Conservation (phyloP, 1,284 basidiomycete genomes). For the Rhodotorula sp. region DNA sequence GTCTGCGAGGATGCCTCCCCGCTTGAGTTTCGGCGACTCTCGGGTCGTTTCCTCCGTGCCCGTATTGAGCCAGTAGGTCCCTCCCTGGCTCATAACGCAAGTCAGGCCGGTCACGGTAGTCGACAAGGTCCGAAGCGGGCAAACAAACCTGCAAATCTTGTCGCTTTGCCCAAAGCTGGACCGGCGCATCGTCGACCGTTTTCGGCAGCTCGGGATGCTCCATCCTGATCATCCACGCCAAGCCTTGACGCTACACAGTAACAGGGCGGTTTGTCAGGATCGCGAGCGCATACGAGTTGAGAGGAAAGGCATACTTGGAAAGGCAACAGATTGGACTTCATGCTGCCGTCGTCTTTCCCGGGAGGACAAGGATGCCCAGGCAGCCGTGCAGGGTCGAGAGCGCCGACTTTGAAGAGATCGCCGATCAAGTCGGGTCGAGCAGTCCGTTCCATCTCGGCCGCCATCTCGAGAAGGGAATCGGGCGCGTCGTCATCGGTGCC, state of each 20-base stretch:
- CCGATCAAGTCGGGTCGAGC: slow-evolving; percentile 27
- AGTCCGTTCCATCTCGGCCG: slow-evolving; percentile 21
- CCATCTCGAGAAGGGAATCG: background rate
- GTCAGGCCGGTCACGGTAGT: slow-evolving; percentile 47
- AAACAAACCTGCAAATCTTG: slow-evolving; percentile 56
- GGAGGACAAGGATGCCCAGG: slow-evolving; percentile 34
- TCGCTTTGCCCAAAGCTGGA: slow-evolving; percentile 81
- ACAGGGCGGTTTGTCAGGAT: no score
- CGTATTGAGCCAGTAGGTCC: slow-evolving; percentile 54
- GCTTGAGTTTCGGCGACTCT: slow-evolving; percentile 62
- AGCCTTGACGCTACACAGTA: slow-evolving; percentile 26
- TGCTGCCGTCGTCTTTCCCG: slow-evolving; percentile 33
- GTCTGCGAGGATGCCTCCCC: slow-evolving; percentile 81
- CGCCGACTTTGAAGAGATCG: slow-evolving; percentile 37
- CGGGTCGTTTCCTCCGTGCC: slow-evolving; percentile 74
- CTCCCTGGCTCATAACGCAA: slow-evolving; percentile 51
- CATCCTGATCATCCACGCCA: slow-evolving; percentile 42
- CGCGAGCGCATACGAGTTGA: background rate
- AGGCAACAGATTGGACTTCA: slow-evolving; percentile 31
- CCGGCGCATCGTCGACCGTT: slow-evolving; percentile 60
- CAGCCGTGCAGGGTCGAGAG: slow-evolving; percentile 28
- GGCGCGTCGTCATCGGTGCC: background rate
- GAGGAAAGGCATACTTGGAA: slow-evolving; percentile 27
- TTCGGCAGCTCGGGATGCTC: slow-evolving; percentile 44
- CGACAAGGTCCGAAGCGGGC: slow-evolving; percentile 36